Evolutionary conservation across 768 basidiomycete species (phyloP).

Genomic region (Flagelloscypha sp.): DNA sequence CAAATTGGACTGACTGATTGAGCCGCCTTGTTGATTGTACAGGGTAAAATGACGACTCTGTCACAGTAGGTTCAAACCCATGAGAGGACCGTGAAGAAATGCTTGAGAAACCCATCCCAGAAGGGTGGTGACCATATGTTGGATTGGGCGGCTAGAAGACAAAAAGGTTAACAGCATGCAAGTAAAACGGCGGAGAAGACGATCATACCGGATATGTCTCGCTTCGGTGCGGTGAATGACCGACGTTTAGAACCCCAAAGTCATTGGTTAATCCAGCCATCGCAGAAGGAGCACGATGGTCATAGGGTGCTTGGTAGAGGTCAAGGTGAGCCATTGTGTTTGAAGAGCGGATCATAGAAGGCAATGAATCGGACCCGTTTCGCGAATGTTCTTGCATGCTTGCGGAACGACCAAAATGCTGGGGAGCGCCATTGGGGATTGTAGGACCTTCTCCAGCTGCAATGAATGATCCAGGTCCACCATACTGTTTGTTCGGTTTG

Average conservation of each 20-base stretch:
- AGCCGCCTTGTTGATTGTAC: slow-evolving; percentile 32
- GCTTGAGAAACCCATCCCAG: slow-evolving; percentile 26
- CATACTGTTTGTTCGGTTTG: slow-evolving; percentile 55
- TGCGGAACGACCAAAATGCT: slow-evolving; percentile 24
- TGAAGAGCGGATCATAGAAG: slow-evolving; percentile 55
- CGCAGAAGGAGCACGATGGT: slow-evolving; percentile 38
- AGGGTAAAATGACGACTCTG: slow-evolving; percentile 24
- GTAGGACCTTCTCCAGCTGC: slow-evolving; percentile 35
- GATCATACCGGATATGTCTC: slow-evolving; percentile 55
- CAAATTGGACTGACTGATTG: slow-evolving; percentile 26
- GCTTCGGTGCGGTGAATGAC: slow-evolving; percentile 35
- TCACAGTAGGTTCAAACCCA: slow-evolving; percentile 30
- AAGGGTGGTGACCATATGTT: slow-evolving; percentile 27
- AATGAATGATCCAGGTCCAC: slow-evolving; percentile 70
- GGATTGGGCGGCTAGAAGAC: slow-evolving; percentile 26
- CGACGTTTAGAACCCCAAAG: slow-evolving; percentile 57
- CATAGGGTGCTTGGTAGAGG: slow-evolving; percentile 70
- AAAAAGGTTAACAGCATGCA: slow-evolving; percentile 10
- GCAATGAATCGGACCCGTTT: slow-evolving; percentile 42
- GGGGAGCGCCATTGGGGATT: slow-evolving; percentile 17
- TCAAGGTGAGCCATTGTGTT: slow-evolving; percentile 54
- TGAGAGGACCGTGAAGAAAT: slow-evolving; percentile 27
- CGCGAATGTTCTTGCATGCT: slow-evolving; percentile 29
- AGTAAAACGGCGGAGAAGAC: slow-evolving; percentile 1
- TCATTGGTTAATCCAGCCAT: slow-evolving; percentile 54